Evolutionary conservation across 2,329 filamentous ascomycete species (phyloP), one percentile per base, ranked within the genome.

Genomic region (Sporothrix mexicana): DNA sequence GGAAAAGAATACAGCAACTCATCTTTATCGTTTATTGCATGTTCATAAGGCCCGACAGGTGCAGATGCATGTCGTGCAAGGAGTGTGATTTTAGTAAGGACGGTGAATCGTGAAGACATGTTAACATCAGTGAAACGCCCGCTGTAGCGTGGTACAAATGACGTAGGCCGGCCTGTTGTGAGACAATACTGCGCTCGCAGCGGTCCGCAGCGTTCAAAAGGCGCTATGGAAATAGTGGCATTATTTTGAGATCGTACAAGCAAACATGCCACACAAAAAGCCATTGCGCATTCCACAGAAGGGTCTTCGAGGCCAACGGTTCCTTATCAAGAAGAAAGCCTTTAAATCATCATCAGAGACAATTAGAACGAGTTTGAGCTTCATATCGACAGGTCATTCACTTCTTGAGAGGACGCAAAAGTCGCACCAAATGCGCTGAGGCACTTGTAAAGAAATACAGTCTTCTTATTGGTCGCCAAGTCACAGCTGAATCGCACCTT

Each of bases 221-320:
- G 36, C 41, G 25, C 61, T 66, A 66, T 12, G n/a, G 23, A 64
- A 20, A 66, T 47, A 47, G 61, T 13, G 41, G 36, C 23, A 30
- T 59, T 36, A n/a, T n/a, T n/a, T 36, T 7, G 41, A 25, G 41
- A 47, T 64, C 8, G 36, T 4, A 23, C 59, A 13, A 41, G 36
- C n/a, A 36, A 13, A 2, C 6, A n/a, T 20, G n/a, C 12, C 23
- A 30, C n/a, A 9, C 17, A n/a, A 43, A 64, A 25, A 55, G 45
- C 45, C 53, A 10, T 25, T 15, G 71, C 71, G 71, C 70, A 68
- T 72, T 68, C 62, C 70, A 72, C 41, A 25, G 41, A 2, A 6
- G 4, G 30, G 7, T 4, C 7, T 36, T 17, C n/a, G 49, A 3
- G 8, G 25, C 13, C 20, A 23, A 47, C 20, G 66, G n/a, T 12